Conservation (phyloP, 2,329 filamentous ascomycete genomes). For the Cladophialophora psammophila region DNA sequence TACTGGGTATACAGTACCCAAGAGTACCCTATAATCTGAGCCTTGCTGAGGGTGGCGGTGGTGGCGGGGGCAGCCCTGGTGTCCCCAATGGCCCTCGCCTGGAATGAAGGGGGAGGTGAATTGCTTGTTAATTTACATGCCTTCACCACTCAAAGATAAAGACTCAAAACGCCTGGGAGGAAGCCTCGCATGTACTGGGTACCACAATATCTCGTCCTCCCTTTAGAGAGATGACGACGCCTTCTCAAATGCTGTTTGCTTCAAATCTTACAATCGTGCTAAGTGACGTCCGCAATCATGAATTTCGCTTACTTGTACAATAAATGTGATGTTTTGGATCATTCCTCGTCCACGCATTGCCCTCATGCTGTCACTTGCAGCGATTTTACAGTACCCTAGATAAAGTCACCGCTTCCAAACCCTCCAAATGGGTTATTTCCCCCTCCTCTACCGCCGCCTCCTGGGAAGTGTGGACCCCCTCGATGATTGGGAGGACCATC, state of each 20-base stretch:
- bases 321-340: not conserved
- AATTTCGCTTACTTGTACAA: not conserved
- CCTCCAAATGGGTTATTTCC: slow-evolving; percentile 63
- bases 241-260: not conserved
- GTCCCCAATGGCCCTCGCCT: no score
- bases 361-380: not conserved
- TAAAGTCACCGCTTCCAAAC: slow-evolving; percentile 67
- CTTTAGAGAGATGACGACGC: not conserved
- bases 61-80: no score
- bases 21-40: no score
- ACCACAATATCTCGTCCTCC: not conserved
- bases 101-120: no score
- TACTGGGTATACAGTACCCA: no score
- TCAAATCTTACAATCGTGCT: not conserved
- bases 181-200: not conserved
- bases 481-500: slow-evolving; percentile 60
- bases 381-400: slow-evolving; percentile 41
- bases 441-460: slow-evolving; percentile 54
- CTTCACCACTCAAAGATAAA: not conserved
- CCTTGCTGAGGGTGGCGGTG: no score
- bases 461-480: slow-evolving; percentile 54
- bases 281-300: not conserved
- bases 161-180: not conserved
- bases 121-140: no score
- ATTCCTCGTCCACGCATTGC: slow-evolving; percentile 6